Percentiles rank a stretch among this genome's conserved stretches.
phyloP scores from a whole-genome alignment of 805 yeast genomes.

The Schizosaccharomyces osmophilus region DNA sequence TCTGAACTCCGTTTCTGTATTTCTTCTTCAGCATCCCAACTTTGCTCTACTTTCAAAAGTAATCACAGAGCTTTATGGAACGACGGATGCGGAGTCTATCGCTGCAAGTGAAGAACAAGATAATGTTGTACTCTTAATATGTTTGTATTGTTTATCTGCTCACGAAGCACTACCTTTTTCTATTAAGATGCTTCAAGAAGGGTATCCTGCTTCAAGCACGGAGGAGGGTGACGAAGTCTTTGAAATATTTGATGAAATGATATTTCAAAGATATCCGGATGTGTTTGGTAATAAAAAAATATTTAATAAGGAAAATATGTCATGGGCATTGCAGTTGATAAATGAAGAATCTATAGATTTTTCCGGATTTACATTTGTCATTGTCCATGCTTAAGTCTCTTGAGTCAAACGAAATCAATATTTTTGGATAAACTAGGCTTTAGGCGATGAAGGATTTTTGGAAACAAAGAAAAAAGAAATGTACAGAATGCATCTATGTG shows the following conservation, averaged over 20 bases:
- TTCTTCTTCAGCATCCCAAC: neutral
- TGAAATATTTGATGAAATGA: slow-evolving; percentile 2
- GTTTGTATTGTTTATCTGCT: slow-evolving; percentile 1
- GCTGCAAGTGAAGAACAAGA: slow-evolving; percentile 5
- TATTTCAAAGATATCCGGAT: slow-evolving; percentile 3
- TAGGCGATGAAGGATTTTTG: neutral
- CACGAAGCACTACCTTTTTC: slow-evolving; percentile 1
- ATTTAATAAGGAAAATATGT: neutral
- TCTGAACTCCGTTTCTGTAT: slow-evolving; percentile 2
- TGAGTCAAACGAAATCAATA: neutral
- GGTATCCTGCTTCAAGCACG: slow-evolving; percentile 2
- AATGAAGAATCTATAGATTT: neutral
- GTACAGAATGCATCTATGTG: neutral
- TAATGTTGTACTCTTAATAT: slow-evolving; percentile 5
- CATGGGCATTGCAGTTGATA: neutral
- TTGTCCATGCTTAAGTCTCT: neutral
- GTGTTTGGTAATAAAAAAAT: neutral
- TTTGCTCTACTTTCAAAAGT: neutral
- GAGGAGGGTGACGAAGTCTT: slow-evolving; percentile 4
- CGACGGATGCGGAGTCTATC: slow-evolving; percentile 3
- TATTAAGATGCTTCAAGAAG: slow-evolving; percentile 3
- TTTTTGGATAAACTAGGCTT: neutral
- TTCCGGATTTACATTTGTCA: neutral
- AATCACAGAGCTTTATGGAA: slow-evolving; percentile 5
- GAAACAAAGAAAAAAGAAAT: neutral